phyloP scores from a whole-genome alignment of 495 filamentous ascomycete genomes.

The Ramalina intermedia region DNA sequence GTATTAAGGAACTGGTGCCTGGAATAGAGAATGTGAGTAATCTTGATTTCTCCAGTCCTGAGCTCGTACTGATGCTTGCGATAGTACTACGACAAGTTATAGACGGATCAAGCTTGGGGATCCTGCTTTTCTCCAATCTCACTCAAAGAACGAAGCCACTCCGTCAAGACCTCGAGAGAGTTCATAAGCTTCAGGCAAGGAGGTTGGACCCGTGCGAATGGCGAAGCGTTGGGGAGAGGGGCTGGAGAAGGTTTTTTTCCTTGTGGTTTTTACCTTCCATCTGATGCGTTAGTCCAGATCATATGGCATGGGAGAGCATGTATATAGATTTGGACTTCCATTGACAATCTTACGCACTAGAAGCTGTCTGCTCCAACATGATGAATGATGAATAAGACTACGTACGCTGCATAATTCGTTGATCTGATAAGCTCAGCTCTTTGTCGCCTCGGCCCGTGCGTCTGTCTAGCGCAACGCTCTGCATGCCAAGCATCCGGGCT shows the following conservation, averaged over 20 bases:
- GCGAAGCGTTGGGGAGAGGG: background rate
- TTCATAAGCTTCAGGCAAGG: background rate
- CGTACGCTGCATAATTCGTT: too few species aligned
- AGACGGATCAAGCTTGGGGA: slow-evolving; percentile 20
- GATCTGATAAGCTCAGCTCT: too few species aligned
- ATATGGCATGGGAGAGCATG: background rate
- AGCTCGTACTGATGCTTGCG: slow-evolving; percentile 35
- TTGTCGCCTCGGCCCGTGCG: too few species aligned
- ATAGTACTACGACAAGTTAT: slow-evolving; percentile 99
- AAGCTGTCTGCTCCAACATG: too few species aligned
- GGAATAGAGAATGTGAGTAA: slow-evolving; percentile 82
- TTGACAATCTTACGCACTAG: background rate
- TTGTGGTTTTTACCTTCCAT: background rate
- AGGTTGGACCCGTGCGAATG: background rate
- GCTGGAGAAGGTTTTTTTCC: background rate
- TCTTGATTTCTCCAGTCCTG: background rate
- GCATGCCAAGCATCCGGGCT: too few species aligned
- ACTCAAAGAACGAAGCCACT: background rate
- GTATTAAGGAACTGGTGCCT: slow-evolving; percentile 89
- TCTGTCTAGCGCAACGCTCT: too few species aligned
- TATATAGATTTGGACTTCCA: slow-evolving; percentile 9
- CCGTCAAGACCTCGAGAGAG: background rate
- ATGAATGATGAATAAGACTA: too few species aligned
- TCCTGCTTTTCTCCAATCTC: background rate
- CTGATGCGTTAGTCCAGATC: background rate